Base-by-base conservation (phyloP, 306 rosid species). In the Citrullus amarus region DNA sequence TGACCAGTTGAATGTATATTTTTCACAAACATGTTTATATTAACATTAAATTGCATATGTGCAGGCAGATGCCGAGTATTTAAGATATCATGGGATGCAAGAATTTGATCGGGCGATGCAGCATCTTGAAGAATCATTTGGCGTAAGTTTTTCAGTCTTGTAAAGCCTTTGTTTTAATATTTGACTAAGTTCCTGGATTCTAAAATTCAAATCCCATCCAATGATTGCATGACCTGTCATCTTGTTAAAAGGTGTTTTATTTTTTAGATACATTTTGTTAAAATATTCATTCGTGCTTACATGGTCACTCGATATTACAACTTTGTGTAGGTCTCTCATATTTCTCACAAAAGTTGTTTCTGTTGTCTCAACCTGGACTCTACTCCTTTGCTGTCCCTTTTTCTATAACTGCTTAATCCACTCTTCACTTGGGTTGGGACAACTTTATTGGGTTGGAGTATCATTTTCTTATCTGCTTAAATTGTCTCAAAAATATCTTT, bases 61-160 rank as follows among this genome's bases (percentile, higher is more conserved):
- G 32, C 80, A 95, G 98, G 98, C 91, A 78, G 98, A 96, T 80
- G 97, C 97, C 50, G 81, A 90, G 0, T 89, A 51, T 86, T 86
- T 96, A 79, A 88, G 99, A 78, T 96, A 96, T 82, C 90, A 2
- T 15, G 97, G 98, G 48, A 73, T 96, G 99, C 97, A 96, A 87
- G 96, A 92, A 82, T 96, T 96, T 80, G 99, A 96, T 88, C 96
- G 18, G 82, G 97, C 97, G 51, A 96, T 96, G 98, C 99, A 96
- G 84, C 96, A 90, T 81, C 85, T 96, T 76, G 99, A 96, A 92
- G 96, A 91, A 84, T 83, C 80, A 55, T 92, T 84, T 86, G 85
- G 89, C 77, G 99, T 95, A 91, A 96, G 99, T 69, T 18, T 60
- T 17, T 79, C 41, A 51, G 60, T 79, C 79, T 16, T 48, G 18